Evolutionary conservation across 345 rosid species (phyloP), one percentile per base, ranked within the genome.

Genomic region (Corchorus olitorius): DNA sequence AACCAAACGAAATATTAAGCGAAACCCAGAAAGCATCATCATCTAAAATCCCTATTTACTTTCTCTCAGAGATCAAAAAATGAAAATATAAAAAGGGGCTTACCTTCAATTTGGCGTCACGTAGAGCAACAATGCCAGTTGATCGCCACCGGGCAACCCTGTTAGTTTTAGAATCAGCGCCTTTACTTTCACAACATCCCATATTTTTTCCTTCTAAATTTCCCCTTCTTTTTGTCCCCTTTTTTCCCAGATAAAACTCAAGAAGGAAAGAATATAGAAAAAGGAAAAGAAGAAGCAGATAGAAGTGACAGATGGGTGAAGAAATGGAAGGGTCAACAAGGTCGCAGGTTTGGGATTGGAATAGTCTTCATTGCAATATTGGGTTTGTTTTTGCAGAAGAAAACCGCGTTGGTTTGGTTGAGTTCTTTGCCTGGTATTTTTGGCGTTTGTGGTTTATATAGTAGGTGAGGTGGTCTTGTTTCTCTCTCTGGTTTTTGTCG

Each of bases 71-170:
- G 2, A 8, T 12, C 9, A 70, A 39, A 41, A 34, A 70, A 56
- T 13, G 10, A 56, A n/a, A 56, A 55, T 35, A 46, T 33, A 73
- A 22, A 73, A 45, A 37, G 14, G 22, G 41, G 14, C 20, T 78
- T 82, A 80, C 99, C 97, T 93, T 95, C 87, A 95, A 86, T 90
- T 92, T 95, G 74, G 96, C 76, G 82, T 95, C 98, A 43, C 99
- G 97, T 37, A 95, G 79, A 35, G 93, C 93, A 71, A 95, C 94
- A 79, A 95, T 93, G 81, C 99, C 99, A 34, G 99, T 93, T 62
- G 98, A 89, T 81, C 98, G 93, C 99, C 99, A 93, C 20, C 97
- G 88, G 3, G 94, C 83, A 66, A 86, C n/a, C 84, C 94, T 84
- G 74, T 70, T 79, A 50, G 92, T 92, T 78, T 90, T 93, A 60